Percentiles rank a stretch among this genome's conserved stretches.
These are phyloP conservation scores for Dissoconium aciculare DNA, from an alignment of 2,329 filamentous ascomycete genomes.

Conservation along the genomic window DNA sequence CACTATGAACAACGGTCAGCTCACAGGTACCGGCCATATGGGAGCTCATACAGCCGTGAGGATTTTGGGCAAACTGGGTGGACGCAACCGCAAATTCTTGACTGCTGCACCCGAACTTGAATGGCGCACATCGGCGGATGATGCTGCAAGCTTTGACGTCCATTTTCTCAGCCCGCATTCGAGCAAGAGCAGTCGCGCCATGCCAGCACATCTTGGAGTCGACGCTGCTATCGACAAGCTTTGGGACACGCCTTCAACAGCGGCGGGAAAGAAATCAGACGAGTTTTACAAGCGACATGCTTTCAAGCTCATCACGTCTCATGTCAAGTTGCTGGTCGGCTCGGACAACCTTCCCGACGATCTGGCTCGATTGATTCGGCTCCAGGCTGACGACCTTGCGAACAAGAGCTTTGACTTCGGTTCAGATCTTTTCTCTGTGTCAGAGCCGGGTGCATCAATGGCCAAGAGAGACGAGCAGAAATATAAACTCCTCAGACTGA, in stretches of 20 bases:
- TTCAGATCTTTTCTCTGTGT: conserved; percentile 54
- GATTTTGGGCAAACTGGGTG: conserved; percentile 90
- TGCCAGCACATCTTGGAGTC: conserved; percentile 72
- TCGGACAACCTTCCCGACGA: conserved; percentile 81
- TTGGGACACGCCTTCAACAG: conserved; percentile 57
- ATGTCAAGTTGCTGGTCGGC: conserved; percentile 81
- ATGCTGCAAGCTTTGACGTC: conserved; percentile 73
- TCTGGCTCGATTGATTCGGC: conserved; percentile 63
- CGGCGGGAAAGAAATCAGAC: conserved; percentile 52
- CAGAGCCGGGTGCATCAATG: conserved; percentile 68
- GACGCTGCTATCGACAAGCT: conserved; percentile 81
- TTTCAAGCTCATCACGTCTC: conserved; percentile 70
- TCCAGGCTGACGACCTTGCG: conserved; percentile 77
- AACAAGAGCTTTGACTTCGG: conserved; percentile 57
- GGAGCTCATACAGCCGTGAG: conserved; percentile 96
- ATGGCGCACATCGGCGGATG: conserved; percentile 76
- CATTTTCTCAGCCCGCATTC: conserved; percentile 78
- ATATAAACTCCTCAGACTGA: conserved; percentile 61
- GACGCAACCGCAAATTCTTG: conserved; percentile 88
- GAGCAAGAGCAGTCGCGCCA: conserved; percentile 52
- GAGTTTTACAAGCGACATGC: conserved; percentile 87
- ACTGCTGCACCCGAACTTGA: conserved; percentile 72
- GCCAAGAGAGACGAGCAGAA: conserved; percentile 79
- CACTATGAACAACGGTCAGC: conserved; percentile 8
- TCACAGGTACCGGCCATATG: conserved; percentile 46